Evolutionary conservation across 1,139 yeast species (phyloP), one percentile per base, ranked within the genome.

Genomic region (Candida glucosophila): DNA sequence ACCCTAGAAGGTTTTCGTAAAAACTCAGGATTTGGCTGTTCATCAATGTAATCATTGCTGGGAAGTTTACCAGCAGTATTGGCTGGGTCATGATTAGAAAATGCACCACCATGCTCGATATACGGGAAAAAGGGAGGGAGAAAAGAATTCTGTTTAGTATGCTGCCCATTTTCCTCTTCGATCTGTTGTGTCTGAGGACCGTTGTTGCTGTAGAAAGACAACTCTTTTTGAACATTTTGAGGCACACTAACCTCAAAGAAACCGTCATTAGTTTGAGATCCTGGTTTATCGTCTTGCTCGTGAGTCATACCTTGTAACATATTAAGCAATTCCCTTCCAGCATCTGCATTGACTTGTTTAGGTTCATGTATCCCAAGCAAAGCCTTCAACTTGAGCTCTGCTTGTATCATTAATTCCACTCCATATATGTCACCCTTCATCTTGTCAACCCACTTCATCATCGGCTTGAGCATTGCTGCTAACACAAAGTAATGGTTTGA

Each of bases 281-380:
- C n/a, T 11, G 26, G 13, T n/a, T n/a, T n/a, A n/a, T n/a, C n/a
- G n/a, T n/a, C n/a, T n/a, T n/a, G n/a, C n/a, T n/a, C n/a, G n/a
- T n/a, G n/a, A 29, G 41, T 46, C 44, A 30, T 31, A 14, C 64
- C 60, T 40, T 77, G 82, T 33, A 77, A 57, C 46, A 77, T 67
- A 36, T 77, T 73, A 40, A 80, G 62, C 33, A 80, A 51, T 31
- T 77, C 90, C 58, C 90, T 73, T 15, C 90, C 90, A 3, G 86
- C 85, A 48, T 79, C 90, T 15, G 59, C 50, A 25, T 52, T 49
- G 22, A 36, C 42, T 32, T 35, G 44, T 31, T 33, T 34, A n/a
- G 41, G 47, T 27, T 35, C 33, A 22, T 41, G 43, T 23, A 79
- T 58, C 21, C 86, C 86, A 41, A 80, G 58, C 32, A 77, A 57